Conservation (phyloP, 768 basidiomycete species). For the Omphalotus guepiniiformis region DNA sequence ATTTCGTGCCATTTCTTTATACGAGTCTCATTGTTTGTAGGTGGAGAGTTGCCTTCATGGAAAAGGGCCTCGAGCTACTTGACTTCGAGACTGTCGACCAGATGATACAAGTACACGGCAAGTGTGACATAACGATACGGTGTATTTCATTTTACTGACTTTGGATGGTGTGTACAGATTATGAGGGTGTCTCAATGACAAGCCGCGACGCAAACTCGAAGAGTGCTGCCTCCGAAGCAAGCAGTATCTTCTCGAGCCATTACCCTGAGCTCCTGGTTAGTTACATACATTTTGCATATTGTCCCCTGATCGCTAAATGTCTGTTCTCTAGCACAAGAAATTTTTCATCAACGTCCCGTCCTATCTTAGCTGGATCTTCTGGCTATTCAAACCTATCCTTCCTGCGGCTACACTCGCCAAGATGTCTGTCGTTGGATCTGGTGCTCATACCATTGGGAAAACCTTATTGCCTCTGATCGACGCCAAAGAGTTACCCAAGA, state of each 20-base stretch:
- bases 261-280: constrained; percentile 77
- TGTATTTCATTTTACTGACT: not conserved
- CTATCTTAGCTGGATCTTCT: constrained; percentile 77
- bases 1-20: not conserved
- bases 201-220: constrained; percentile 73
- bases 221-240: constrained; percentile 69
- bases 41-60: constrained; percentile 80
- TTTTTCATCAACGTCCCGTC: constrained; percentile 82
- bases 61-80: constrained; percentile 54
- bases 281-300: constrained; percentile 3
- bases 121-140: constrained; percentile 13
- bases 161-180: constrained; percentile 42
- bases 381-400: constrained; percentile 74
- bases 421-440: constrained; percentile 73
- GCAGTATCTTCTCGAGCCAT: constrained; percentile 68
- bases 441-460: constrained; percentile 52
- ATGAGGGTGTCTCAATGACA: constrained; percentile 63
- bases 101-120: constrained; percentile 70
- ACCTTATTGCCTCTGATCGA: constrained; percentile 58
- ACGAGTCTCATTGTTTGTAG: constrained; percentile 23
- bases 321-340: constrained; percentile 51
- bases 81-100: constrained; percentile 75
- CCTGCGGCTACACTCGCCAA: constrained; percentile 73
- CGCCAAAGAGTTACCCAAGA: constrained; percentile 53
- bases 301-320: constrained; percentile 6